phyloP scores from a whole-genome alignment of 306 rosid species.

The Trifolium dubium region DNA sequence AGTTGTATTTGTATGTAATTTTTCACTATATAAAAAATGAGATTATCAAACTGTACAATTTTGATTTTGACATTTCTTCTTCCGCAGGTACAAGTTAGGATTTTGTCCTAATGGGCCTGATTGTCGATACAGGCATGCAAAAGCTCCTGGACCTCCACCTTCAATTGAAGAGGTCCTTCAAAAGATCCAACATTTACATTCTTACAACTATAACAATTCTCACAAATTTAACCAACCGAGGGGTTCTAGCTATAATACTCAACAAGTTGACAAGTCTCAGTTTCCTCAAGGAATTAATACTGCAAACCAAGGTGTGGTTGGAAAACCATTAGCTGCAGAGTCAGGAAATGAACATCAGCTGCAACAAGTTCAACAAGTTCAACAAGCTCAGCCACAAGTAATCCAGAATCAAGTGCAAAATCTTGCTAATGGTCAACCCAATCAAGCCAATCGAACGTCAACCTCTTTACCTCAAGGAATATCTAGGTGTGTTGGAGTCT shows the following conservation, averaged over 20 bases:
- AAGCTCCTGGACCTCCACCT: conserved; percentile 95
- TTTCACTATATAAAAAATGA: background rate
- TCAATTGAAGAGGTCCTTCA: conserved; percentile 96
- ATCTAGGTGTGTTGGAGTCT: conserved; percentile 98
- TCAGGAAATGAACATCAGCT: conserved; percentile 83
- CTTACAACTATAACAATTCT: conserved; percentile 67
- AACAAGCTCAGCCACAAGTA: conserved; percentile 71
- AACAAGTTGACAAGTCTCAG: conserved; percentile 81
- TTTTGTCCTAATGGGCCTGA: conserved; percentile 99
- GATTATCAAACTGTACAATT: conserved; percentile 25
- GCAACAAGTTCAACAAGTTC: conserved; percentile 83
- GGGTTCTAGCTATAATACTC: conserved; percentile 56
- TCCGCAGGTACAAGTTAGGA: conserved; percentile 94
- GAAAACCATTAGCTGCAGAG: conserved; percentile 73
- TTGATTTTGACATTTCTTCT: conserved; percentile 34
- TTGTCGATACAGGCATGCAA: conserved; percentile 97
- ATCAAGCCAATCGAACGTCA: conserved; percentile 71
- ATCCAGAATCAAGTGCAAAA: conserved; percentile 67
- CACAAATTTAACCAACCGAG: conserved; percentile 81
- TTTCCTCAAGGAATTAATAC: conserved; percentile 62
- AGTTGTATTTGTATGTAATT: conserved; percentile 22
- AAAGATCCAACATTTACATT: conserved; percentile 89
- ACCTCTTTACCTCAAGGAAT: conserved; percentile 92
- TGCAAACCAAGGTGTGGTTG: conserved; percentile 62
- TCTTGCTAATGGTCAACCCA: conserved; percentile 70